Evolutionary conservation across 768 basidiomycete genomes (phyloP), one percentile per base, ranked within the genome.

Genomic region (Suillus clintonianus): DNA sequence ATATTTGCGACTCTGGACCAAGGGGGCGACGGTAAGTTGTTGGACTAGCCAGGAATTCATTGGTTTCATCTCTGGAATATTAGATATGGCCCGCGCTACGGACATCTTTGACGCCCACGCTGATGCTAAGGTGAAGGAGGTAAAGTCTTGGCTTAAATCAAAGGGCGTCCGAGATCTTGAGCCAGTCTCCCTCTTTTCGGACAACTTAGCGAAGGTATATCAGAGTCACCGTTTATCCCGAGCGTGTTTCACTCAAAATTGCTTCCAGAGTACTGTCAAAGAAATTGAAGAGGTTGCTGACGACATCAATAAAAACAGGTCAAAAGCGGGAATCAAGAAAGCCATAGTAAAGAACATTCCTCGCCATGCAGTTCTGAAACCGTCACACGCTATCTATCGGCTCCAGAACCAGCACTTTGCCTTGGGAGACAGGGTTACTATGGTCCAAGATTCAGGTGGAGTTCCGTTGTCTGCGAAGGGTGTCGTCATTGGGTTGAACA

Each of bases 331-430:
- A 10, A 90, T 97, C 77, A 97, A 95, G 82, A 93, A 91, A 68
- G 95, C 91, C 1, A 86, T 94, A n/a, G 92, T 99, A 63, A 94
- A 95, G 73, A 89, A 89, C 24, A 96, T 98, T 43, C 97, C 97
- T 5, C 87, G 94, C 13, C 90, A 94, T 71, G 95, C 94, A 7
- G 89, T 99, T 6, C 83, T 99, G 64, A 99, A 98, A 73, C 97
- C 97, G 10, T 80, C 89, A 1, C 95, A 99, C 77, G 89, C 95
- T 2, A 82, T 90, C 7, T 95, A 94, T 71, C 89, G 95, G 27
- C 81, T 99, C 9, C 94, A 95, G 72, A 91, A 92, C 61, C 97
- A 99, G 75, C 80, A 78, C 14, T 99, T 98, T 72, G 80, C 83
- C 0, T 83, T 99, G 7, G 97, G 97, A 14, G 97, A 99, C 76